Evolutionary conservation across 1,284 basidiomycete genomes (phyloP).

Genomic region (Vanrija sp.): DNA sequence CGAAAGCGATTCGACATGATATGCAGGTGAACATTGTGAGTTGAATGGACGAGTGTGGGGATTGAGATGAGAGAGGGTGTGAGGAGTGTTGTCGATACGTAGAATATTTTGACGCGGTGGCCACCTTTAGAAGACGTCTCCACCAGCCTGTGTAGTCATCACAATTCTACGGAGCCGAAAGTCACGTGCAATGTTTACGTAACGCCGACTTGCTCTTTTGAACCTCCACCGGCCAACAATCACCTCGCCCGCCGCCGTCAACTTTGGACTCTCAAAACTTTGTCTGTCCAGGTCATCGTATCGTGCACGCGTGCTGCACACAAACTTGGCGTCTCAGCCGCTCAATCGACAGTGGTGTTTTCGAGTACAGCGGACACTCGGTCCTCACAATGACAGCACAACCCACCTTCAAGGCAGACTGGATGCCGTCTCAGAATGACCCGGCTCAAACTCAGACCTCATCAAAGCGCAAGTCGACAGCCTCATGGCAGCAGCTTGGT

Average conservation of each 20-base stretch:
- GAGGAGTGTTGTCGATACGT: not conserved
- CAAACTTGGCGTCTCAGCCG: no score
- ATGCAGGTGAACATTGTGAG: slow-evolving; percentile 73
- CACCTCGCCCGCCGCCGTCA: no score
- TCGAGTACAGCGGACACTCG: not conserved
- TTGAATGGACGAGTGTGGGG: not conserved
- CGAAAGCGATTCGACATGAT: slow-evolving; percentile 87
- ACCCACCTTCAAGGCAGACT: slow-evolving; percentile 12
- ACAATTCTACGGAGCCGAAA: no score
- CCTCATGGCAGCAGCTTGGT: slow-evolving; percentile 37
- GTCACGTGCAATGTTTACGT: no score
- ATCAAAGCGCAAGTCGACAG: slow-evolving; percentile 3
- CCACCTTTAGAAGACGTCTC: no score
- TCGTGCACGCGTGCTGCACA: no score
- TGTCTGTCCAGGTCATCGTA: no score
- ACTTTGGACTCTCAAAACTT: no score
- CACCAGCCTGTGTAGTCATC: no score
- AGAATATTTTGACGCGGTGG: not conserved
- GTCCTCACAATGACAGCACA: not conserved
- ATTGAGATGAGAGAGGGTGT: not conserved
- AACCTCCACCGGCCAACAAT: no score
- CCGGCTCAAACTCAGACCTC: not conserved
- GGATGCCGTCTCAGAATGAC: slow-evolving; percentile 2
- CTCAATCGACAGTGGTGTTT: no score
- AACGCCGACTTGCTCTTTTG: no score